Base-by-base conservation (phyloP, 2,329 filamentous ascomycete genomes). In the Diaporthe citrichinensis region DNA sequence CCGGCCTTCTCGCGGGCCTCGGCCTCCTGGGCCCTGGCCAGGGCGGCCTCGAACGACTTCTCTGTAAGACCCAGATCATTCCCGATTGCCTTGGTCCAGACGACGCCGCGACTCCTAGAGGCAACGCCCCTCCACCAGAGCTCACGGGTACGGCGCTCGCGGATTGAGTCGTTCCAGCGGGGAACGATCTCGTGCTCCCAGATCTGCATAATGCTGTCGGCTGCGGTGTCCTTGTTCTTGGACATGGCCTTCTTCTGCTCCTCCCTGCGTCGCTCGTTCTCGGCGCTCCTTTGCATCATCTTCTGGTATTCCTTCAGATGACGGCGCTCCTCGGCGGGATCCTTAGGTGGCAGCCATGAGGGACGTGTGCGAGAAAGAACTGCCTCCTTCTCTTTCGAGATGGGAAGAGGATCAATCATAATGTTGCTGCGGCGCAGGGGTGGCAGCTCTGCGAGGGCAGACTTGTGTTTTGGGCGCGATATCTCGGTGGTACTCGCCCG, bases 311-410 rank as follows among this genome's bases (percentile, higher is more conserved):
- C 92, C 80, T 91, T 95, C 78, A 99, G 83, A 84, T 99, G 97
- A 79, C 93, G 93, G 82, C 91, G 94, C 85, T 99, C 97, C 84
- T 99, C 97, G 72, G 94, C 94, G 2, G 95, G 96, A 78, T 97
- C 92, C 84, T 97, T 97, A 1, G 94, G 94, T 0, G 95, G 94
- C 3, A 97, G 87, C 95, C 95, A 97, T 1, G 94, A 95, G 0
- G 94, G 94, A 51, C 94, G 89, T 2, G 94, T 97, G 25, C 95
- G 89, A 34, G 94, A 95, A 31, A 97, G 87, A 2, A 96, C 94
- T 4, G 94, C 94, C 80, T 96, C 94, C 82, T 97, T 97, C 84
- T 97, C 94, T 83, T 94, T 95, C 61, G 94, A 96, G 39, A 96
- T 92, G 23, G 94, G 94, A 49, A 97, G 86, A 4, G 94, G 94